These are phyloP conservation scores for Dioscorea dumetorum DNA, from an alignment of 106 monocot genomes.

Conservation along the genomic window DNA sequence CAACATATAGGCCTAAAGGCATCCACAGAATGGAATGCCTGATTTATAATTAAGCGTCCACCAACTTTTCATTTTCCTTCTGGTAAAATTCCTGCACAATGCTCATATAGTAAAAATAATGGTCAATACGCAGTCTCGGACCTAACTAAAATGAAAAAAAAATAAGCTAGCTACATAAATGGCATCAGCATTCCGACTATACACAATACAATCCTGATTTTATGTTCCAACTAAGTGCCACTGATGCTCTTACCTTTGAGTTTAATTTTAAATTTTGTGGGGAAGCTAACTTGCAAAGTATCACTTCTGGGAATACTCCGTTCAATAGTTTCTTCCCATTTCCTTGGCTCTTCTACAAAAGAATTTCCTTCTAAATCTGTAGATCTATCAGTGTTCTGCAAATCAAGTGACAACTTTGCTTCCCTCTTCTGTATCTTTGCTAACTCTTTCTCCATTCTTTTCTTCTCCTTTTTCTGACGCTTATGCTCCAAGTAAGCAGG, in stretches of 20 bases:
- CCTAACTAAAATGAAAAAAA: no score
- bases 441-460: conserved; percentile 52
- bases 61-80: no score
- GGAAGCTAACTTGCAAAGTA: conserved; percentile 4
- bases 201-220: no score
- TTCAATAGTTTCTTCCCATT: conserved; percentile 11
- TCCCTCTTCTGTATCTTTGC: conserved; percentile 28
- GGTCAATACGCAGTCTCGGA: no score
- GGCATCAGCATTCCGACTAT: no score
- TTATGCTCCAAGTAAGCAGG: conserved; percentile 80
- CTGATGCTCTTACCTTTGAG: conserved; percentile 29
- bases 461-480: conserved; percentile 86
- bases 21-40: no score
- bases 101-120: no score
- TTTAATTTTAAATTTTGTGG: conserved; percentile 58
- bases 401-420: conserved; percentile 2
- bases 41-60: no score
- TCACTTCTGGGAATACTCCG: conserved; percentile 12
- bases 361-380: conserved; percentile 1
- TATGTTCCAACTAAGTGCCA: no score
- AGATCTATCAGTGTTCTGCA: conserved; percentile 3
- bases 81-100: no score
- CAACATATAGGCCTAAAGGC: no score
- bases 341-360: conserved; percentile 5
- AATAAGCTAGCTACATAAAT: no score